Conservation (phyloP, 805 yeast species). For the Barnettozyma vustinii region DNA sequence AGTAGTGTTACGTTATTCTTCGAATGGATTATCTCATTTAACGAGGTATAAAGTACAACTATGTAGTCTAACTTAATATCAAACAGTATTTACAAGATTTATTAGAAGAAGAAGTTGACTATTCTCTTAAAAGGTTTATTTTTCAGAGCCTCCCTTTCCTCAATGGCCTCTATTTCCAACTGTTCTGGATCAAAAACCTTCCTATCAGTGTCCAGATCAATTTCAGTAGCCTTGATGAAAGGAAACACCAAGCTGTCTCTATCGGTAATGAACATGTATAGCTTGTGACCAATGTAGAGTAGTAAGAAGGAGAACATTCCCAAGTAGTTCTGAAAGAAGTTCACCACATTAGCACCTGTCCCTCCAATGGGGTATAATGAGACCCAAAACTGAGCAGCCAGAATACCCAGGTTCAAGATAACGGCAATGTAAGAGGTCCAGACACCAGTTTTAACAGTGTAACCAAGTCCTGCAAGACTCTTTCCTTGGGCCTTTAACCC, state of each 20-base stretch:
- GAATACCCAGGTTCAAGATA: conserved; percentile 41
- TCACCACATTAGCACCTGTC: conserved; percentile 30
- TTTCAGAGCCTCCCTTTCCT: conserved; percentile 25
- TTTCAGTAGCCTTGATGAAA: conserved; percentile 32
- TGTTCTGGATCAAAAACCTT: conserved; percentile 37
- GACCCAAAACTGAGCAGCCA: conserved; percentile 61
- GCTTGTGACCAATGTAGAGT: conserved; percentile 48
- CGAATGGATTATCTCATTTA: no score
- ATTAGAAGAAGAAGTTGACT: conserved; percentile 27
- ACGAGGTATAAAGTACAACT: background rate
- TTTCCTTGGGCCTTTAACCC: conserved; percentile 54
- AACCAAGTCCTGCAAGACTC: conserved; percentile 46
- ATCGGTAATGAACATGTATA: conserved; percentile 27
- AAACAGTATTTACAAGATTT: background rate
- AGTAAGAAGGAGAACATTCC: conserved; percentile 39
- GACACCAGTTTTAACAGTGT: conserved; percentile 44
- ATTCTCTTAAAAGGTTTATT: conserved; percentile 17
- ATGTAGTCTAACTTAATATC: background rate
- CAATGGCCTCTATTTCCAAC: conserved; percentile 36
- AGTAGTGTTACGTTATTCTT: no score
- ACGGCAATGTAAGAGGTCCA: conserved; percentile 50
- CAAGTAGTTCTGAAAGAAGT: conserved; percentile 51
- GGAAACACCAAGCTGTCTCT: conserved; percentile 28
- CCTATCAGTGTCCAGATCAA: conserved; percentile 43
- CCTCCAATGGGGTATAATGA: conserved; percentile 55